Conservation (phyloP, 768 basidiomycete species). For the Naganishia friedmannii region DNA sequence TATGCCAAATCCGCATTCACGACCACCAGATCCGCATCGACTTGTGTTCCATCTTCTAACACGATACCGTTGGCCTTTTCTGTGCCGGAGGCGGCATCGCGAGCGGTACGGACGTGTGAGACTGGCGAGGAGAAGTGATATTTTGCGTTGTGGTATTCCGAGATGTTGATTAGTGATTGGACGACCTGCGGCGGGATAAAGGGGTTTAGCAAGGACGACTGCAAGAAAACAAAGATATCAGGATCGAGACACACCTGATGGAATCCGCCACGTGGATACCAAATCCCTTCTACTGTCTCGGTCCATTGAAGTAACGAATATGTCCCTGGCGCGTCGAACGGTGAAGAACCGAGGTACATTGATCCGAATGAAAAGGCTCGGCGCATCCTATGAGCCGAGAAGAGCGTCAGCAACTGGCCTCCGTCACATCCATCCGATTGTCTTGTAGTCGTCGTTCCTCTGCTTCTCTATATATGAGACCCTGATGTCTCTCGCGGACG, state of each 20-base stretch:
- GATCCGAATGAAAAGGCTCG: slow-evolving; percentile 54
- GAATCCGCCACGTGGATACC: slow-evolving; percentile 49
- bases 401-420: neutral
- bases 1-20: slow-evolving; percentile 56
- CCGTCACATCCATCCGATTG: too few species aligned
- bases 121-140: slow-evolving; percentile 52
- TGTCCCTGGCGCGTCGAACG: slow-evolving; percentile 55
- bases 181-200: slow-evolving; percentile 37
- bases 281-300: slow-evolving; percentile 54
- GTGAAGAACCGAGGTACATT: slow-evolving; percentile 54
- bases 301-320: slow-evolving; percentile 55
- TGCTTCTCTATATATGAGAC: too few species aligned
- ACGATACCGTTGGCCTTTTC: slow-evolving; percentile 49
- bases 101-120: slow-evolving; percentile 46
- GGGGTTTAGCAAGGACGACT: neutral
- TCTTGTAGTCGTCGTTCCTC: too few species aligned
- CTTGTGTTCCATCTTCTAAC: slow-evolving; percentile 44
- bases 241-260: slow-evolving; percentile 29
- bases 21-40: slow-evolving; percentile 52
- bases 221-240: neutral
- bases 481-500: too few species aligned
- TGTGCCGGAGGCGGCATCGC: slow-evolving; percentile 25
- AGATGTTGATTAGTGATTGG: slow-evolving; percentile 50
- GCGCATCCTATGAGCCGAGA: slow-evolving; percentile 46
- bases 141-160: slow-evolving; percentile 48